These are phyloP conservation scores for Oryza longistaminata DNA, from an alignment of 176 grass and related monocot species.

Conservation along the genomic window DNA sequence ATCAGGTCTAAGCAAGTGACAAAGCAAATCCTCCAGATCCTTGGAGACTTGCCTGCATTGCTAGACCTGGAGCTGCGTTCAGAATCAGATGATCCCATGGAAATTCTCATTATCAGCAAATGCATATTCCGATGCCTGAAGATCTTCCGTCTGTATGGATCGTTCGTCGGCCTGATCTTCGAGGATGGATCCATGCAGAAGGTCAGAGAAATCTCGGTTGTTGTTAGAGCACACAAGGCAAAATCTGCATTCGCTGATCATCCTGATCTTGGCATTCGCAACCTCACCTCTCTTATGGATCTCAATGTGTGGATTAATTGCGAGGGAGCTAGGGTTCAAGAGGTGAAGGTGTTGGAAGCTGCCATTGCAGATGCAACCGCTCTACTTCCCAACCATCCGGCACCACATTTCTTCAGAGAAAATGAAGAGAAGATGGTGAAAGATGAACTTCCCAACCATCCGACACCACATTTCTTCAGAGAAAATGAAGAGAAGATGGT, in stretches of 20 bases:
- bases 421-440: not conserved
- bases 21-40: not conserved
- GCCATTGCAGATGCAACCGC: constrained; percentile 3
- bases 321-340: not conserved
- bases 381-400: constrained; percentile 10
- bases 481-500: not conserved
- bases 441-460: not conserved
- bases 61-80: not conserved
- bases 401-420: not conserved
- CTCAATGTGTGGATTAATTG: constrained; percentile 28
- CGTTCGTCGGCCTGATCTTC: constrained; percentile 9
- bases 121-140: constrained; percentile 1
- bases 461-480: not conserved
- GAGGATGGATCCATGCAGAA: not conserved
- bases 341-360: constrained; percentile 11
- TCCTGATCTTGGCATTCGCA: constrained; percentile 23
- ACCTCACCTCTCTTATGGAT: constrained; percentile 23
- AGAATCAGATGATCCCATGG: not conserved
- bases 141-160: constrained; percentile 3
- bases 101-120: not conserved
- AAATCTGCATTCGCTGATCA: not conserved
- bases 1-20: not conserved
- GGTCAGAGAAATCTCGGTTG: not conserved
- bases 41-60: not conserved
- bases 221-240: not conserved